These are phyloP conservation scores for Nannizziopsis arthrosporioides DNA, from an alignment of 2,329 filamentous ascomycete genomes.

Conservation along the genomic window DNA sequence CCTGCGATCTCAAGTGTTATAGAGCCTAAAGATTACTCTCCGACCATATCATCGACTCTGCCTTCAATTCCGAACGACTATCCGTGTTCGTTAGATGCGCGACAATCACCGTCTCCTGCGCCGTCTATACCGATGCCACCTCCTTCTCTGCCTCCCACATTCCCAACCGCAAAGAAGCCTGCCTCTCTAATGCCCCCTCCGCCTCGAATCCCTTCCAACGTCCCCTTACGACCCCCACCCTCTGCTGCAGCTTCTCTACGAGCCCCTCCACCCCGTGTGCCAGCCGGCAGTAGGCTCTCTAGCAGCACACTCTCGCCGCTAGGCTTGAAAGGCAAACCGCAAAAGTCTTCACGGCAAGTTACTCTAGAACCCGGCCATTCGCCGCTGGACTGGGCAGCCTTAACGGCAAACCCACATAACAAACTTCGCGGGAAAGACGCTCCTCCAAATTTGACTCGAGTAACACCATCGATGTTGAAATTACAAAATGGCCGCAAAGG, in stretches of 20 bases:
- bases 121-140: not conserved
- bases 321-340: slow-evolving; percentile 31
- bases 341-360: slow-evolving; percentile 49
- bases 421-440: slow-evolving; percentile 52
- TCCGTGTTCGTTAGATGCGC: not conserved
- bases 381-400: slow-evolving; percentile 87
- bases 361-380: slow-evolving; percentile 81
- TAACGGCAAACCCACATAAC: slow-evolving; percentile 49
- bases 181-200: slow-evolving; percentile 16
- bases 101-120: slow-evolving; percentile 6
- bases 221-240: slow-evolving; percentile 29
- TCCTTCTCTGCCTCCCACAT: not conserved
- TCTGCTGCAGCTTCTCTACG: slow-evolving; percentile 22
- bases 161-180: not conserved
- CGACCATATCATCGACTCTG: slow-evolving; percentile 6
- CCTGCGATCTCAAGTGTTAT: slow-evolving; percentile 9
- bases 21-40: slow-evolving; percentile 4
- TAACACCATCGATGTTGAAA: slow-evolving; percentile 71
- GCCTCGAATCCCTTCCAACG: slow-evolving; percentile 16
- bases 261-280: slow-evolving; percentile 35
- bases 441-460: slow-evolving; percentile 50
- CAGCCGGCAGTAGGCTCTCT: slow-evolving; percentile 27
- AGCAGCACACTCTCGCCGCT: slow-evolving; percentile 33
- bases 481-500: slow-evolving; percentile 70
- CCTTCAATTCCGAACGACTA: slow-evolving; percentile 14